These are phyloP conservation scores for Cephaloascus albidus DNA, from an alignment of 805 yeast species.

Conservation along the genomic window DNA sequence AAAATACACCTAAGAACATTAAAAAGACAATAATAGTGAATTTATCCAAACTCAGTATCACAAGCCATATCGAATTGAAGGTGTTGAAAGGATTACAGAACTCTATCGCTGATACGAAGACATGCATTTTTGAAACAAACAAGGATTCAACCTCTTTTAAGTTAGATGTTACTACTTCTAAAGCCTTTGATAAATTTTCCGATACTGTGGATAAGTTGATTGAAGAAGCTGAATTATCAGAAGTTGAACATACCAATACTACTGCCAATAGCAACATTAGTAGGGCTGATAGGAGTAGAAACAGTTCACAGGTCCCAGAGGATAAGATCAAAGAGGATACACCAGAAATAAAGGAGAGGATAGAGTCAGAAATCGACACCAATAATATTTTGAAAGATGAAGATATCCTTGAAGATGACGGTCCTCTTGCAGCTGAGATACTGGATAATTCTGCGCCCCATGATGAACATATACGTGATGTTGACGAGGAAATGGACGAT, in stretches of 20 bases:
- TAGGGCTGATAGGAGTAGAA: slow-evolving; percentile 2
- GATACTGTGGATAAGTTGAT: slow-evolving; percentile 13
- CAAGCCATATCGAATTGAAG: slow-evolving; percentile 17
- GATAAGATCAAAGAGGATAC: no score
- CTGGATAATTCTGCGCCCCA: not conserved
- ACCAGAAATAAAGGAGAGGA: not conserved
- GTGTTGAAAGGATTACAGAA: slow-evolving; percentile 21
- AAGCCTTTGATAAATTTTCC: slow-evolving; percentile 21
- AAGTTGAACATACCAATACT: slow-evolving; percentile 4
- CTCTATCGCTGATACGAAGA: slow-evolving; percentile 23
- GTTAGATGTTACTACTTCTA: slow-evolving; percentile 20
- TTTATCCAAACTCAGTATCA: slow-evolving; percentile 34
- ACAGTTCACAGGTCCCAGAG: no score
- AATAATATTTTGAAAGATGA: not conserved
- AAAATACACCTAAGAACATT: slow-evolving; percentile 38
- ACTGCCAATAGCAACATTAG: not conserved
- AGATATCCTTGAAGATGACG: not conserved
- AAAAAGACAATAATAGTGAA: slow-evolving; percentile 45
- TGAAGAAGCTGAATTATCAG: slow-evolving; percentile 15
- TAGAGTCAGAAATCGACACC: not conserved
- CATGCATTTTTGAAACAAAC: slow-evolving; percentile 11
- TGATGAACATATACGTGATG: not conserved
- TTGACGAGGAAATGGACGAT: not conserved
- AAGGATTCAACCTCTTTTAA: slow-evolving; percentile 14
- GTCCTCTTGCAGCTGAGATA: not conserved